Base-by-base conservation (phyloP, 257 asterid genomes). In the Avicennia marina region DNA sequence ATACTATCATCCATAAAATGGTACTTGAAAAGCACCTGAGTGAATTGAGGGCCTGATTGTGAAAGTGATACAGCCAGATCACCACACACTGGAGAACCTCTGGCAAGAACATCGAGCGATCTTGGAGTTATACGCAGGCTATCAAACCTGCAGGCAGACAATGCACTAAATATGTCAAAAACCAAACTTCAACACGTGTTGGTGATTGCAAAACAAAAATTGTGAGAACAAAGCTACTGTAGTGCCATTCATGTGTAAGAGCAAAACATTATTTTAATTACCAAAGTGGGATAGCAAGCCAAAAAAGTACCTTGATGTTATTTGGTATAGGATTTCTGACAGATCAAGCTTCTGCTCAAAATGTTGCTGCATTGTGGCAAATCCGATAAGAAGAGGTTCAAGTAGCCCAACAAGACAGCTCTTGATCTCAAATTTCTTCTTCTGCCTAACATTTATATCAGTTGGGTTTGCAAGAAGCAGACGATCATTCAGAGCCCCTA, bases 331-430 rank as follows among this genome's bases (percentile, higher is more conserved):
- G 71, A 93, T 84, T 80, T 93, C 99, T 26, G 99, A 82, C 63
- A 93, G 87, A 75, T 93, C 95, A 62, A 93, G 84, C 78, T 93
- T 93, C 95, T 93, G 99, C 78, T 93, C 99, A 76, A 89, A 93
- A 72, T 84, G 83, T 68, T 89, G 95, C 70, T 93, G 96, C 97
- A 93, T 86, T 39, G 99, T 89, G 27, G 90, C 88, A 72, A 76
- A 93, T 63, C 99, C 99, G 70, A 93, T 76, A 55, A 93, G 99
- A 73, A 93, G 99, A 52, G 99, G 99, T 73, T 93, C 99, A 64
- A 93, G 99, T 60, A 89, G 83, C 66, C 99, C 99, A 56, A 86
- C 94, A 44, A 93, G 96, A 63, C 95, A 88, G 70, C 74, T 72
- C 76, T 89, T 93, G 44, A 93, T 80, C 81, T 93, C 99, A 73